phyloP scores from a whole-genome alignment of 2,329 filamentous ascomycete genomes.

The Amauroascus niger region DNA sequence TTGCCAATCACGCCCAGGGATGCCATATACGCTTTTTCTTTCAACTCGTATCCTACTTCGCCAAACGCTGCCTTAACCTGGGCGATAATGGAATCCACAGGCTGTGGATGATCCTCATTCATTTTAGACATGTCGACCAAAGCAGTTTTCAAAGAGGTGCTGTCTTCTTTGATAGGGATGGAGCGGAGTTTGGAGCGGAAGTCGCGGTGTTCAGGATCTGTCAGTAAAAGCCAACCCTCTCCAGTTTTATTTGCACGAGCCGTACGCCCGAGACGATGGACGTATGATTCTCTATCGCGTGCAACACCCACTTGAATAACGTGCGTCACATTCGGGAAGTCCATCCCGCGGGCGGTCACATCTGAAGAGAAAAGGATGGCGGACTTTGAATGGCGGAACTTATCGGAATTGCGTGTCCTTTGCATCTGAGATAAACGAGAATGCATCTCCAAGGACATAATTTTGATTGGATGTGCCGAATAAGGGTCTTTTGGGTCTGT shows the following conservation, averaged over 20 bases:
- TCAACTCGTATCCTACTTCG: constrained; percentile 24
- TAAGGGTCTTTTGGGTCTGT: constrained; percentile 26
- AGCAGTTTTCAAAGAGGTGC: constrained; percentile 20
- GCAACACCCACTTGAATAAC: constrained; percentile 64
- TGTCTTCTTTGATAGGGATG: constrained; percentile 44
- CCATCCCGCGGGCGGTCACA: constrained; percentile 73
- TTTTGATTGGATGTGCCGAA: constrained; percentile 25
- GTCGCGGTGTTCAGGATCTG: constrained; percentile 40
- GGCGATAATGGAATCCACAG: constrained; percentile 17
- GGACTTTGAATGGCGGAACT: constrained; percentile 55
- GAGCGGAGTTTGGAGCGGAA: constrained; percentile 45
- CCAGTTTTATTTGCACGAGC: constrained; percentile 57
- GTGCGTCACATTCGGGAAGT: constrained; percentile 71
- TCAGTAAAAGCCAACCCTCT: constrained; percentile 52
- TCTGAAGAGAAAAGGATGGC: constrained; percentile 68
- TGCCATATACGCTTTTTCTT: constrained; percentile 46
- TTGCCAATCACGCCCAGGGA: constrained; percentile 35
- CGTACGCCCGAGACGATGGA: constrained; percentile 68
- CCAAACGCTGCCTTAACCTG: constrained; percentile 32
- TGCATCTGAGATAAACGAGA: constrained; percentile 60
- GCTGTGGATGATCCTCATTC: not conserved
- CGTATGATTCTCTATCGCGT: constrained; percentile 58
- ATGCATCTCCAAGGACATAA: constrained; percentile 56
- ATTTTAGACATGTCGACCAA: not conserved
- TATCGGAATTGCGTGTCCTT: constrained; percentile 61